Evolutionary conservation across 768 basidiomycete species (phyloP).

Genomic region (Suillus plorans): DNA sequence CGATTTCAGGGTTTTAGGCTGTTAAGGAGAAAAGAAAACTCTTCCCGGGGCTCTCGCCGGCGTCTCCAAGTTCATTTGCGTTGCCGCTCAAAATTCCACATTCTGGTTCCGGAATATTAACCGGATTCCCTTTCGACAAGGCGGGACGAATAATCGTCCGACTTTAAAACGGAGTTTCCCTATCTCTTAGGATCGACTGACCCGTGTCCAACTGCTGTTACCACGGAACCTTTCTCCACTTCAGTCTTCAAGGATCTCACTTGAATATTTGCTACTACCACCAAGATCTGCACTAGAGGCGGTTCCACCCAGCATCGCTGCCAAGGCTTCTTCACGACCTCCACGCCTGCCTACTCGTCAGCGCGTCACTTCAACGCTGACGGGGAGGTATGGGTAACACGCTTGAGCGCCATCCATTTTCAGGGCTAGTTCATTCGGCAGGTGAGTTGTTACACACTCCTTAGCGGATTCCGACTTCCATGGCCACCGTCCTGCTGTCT

Average conservation of each 20-base stretch:
- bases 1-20: slow-evolving; percentile 71
- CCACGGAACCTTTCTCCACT: slow-evolving; percentile 88
- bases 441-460: slow-evolving; percentile 89
- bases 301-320: slow-evolving; percentile 71
- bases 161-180: slow-evolving; percentile 73
- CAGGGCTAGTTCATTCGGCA: slow-evolving; percentile 90
- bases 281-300: slow-evolving; percentile 87
- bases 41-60: slow-evolving; percentile 73
- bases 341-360: slow-evolving; percentile 78
- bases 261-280: slow-evolving; percentile 89
- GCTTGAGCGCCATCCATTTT: slow-evolving; percentile 90
- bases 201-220: slow-evolving; percentile 86
- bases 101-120: slow-evolving; percentile 78
- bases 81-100: slow-evolving; percentile 67
- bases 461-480: slow-evolving; percentile 85
- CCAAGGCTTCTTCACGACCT: slow-evolving; percentile 80
- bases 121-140: slow-evolving; percentile 77
- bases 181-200: slow-evolving; percentile 83
- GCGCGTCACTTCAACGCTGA: slow-evolving; percentile 54
- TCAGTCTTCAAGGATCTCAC: slow-evolving; percentile 85
- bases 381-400: slow-evolving; percentile 74
- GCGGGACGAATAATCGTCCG: slow-evolving; percentile 60
- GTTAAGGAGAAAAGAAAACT: slow-evolving; percentile 81
- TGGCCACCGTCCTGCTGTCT: slow-evolving; percentile 88
- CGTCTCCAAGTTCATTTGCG: slow-evolving; percentile 64